These are phyloP conservation scores for Aquilaria yunnanensis DNA, from an alignment of 345 rosid species.

Conservation along the genomic window DNA sequence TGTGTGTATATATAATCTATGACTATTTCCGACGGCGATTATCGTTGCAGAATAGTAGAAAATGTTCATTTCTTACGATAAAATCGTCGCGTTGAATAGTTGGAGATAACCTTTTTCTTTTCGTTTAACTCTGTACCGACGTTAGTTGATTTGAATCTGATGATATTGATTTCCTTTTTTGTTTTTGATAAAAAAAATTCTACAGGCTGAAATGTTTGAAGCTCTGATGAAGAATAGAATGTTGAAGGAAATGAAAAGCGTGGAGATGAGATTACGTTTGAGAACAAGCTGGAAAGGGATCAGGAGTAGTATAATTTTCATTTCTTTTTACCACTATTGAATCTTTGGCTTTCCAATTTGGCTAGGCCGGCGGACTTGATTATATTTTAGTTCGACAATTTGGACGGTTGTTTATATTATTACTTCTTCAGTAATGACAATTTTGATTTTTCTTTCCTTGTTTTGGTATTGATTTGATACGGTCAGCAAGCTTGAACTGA, in stretches of 20 bases:
- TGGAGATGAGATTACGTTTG: background rate
- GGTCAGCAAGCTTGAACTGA: no score
- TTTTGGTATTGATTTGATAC: no score
- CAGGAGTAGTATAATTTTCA: background rate
- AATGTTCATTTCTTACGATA: background rate
- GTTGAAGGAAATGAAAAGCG: background rate
- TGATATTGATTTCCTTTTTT: background rate
- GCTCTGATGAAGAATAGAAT: constrained; percentile 6
- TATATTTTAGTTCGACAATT: constrained; percentile 9
- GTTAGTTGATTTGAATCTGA: background rate
- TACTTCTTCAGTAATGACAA: no score
- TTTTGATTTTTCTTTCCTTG: no score
- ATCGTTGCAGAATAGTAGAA: background rate
- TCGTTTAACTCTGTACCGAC: background rate
- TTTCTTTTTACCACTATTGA: background rate
- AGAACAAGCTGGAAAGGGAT: background rate
- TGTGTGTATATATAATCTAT: background rate
- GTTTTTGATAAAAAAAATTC: background rate
- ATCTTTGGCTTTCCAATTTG: background rate
- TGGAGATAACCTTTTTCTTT: background rate
- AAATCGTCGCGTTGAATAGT: background rate
- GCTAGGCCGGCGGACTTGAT: background rate
- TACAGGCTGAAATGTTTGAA: constrained; percentile 7
- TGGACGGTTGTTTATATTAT: background rate
- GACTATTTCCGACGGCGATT: no score